Base-by-base conservation (phyloP, 352 stramenopile species). In the Phytophthora fragariae region DNA sequence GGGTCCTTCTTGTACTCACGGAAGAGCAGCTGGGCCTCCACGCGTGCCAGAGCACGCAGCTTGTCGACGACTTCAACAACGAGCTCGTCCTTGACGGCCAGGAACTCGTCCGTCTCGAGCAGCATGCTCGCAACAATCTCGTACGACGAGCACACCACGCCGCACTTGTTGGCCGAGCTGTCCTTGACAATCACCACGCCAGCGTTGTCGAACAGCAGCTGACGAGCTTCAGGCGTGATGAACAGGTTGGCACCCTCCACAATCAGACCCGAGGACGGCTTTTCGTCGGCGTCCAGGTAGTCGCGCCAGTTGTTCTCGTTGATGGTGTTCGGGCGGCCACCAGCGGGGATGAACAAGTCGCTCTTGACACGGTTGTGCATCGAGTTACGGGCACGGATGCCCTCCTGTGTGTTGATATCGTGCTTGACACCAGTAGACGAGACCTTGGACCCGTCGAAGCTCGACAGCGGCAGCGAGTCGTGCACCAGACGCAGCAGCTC, bases 121-220 rank as follows among this genome's bases (percentile, higher is more conserved):
- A 99, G 75, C 97, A 99, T 99, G 54, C 96, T 98, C 50, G 89
- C 85, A 27, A 96, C 81, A 54, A 96, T 94, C 73, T 96, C 89
- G 68, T 94, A 94, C 65, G 89, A 96, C 39, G 84, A 93, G 72
- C 88, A 96, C 21, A 94, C 82, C 50, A 95, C 89, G 63, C 89
- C 89, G 58, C 89, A 94, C 82, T 96, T 96, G 85, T 96, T 96
- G 37, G 89, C 88, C 39, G 96, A 99, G 29, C 93, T 98, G 82
- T 99, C 98, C 85, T 99, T 99, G 35, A 97, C 94, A 78, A 99
- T 98, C 2, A 98, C 85, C 11, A 99, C 97, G 49, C 97, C 97
- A 17, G 91, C 97, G 49, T 99, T 90, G 59, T 99, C 91, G 73
- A 98, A 99, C 10, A 99, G 82, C 17, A 92, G 76, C 75, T 99